Base-by-base conservation (phyloP, 2,329 filamentous ascomycete species). In the Diaporthe capsici region DNA sequence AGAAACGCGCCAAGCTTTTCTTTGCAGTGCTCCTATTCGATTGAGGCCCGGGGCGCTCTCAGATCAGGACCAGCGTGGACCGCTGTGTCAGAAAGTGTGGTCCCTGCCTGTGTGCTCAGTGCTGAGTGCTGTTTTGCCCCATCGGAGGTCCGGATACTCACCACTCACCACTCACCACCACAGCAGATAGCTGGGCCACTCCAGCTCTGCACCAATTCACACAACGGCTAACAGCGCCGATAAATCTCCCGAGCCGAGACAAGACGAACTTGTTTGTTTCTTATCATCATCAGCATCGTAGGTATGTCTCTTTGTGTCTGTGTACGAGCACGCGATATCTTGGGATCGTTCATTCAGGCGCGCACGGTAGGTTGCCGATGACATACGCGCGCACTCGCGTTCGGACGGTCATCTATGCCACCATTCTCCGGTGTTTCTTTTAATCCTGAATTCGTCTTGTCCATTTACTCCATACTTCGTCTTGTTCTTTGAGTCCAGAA, bases 101-200 rank as follows among this genome's bases (percentile, higher is more conserved):
- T 25, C 63, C 47, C 63, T 63, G 71, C 31, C 42, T 39, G 53
- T 55, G 53, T 55, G 25, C 13, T 34, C 2, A 12, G 71, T 17
- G 25, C 25, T 53, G 34, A 34, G 34, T 34, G 34, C 34, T 34
- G 34, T 17, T 49, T 22, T 47, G 44, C 58, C 71, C 71, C 71
- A 73, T 20, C 71, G 71, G 71, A 73, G 20, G 20, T 73, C 71
- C 71, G 71, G 39, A 65, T 25, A 28, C 20, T 2, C 53, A 39
- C 31, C 13, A 37, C 61, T 8, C 7, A 37, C n/a, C 25, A 28
- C 60, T 49, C 25, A 34, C 8, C 28, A 31, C n/a, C 60, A 28
- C 61, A 42, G 34, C 61, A 42, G 22, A 17, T 20, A 44, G 20
- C 9, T 47, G 39, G 42, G 31, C 42, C 42, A 49, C 39, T 31